Base-by-base conservation (phyloP, 2,329 filamentous ascomycete species). In the Fusarium tanahbumbuense region DNA sequence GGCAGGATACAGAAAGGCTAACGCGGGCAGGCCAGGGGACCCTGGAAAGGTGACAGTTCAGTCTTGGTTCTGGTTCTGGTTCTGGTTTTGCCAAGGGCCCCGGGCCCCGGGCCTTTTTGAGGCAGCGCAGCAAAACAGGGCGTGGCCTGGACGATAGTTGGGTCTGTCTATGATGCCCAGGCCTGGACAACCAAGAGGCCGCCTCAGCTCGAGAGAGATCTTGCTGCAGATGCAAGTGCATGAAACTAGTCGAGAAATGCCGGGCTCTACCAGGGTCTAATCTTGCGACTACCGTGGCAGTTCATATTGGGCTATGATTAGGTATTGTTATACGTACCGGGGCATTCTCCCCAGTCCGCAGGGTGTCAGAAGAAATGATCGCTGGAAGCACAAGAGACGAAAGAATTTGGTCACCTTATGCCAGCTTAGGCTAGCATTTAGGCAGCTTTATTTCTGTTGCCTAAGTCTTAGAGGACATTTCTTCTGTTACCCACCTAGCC, bases 191-290 rank as follows among this genome's bases (percentile, higher is more conserved):
- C 40, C 63, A 56, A 57, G 42, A 52, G 30, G 44, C 40, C 32
- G 55, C 56, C 48, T 71, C 52, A 61, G 68, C 64, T 65, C 25
- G 68, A 64, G 27, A 41, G 49, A 52, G 49, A 52, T 70, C 68
- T 57, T 40, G 66, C 67, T 41, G 30, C 48, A 60, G 53, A 32
- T 54, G 25, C 44, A 47, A 55, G 53, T 52, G 52, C 62, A 58
- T 56, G 54, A 67, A 37, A 56, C 67, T 62, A 69, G 64, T 49
- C 10, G 48, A 61, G 64, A 53, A 69, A 67, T 64, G 67, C 62
- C 67, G 63, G 55, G 52, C 48, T 37, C 42, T 53, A 48, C 50
- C 42, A 71, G 67, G 67, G 64, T 55, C 64, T 47, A 58, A 54
- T 37, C 55, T 40, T 32, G 25, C 52, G 56, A 60, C 61, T 62